Base-by-base conservation (phyloP, 495 filamentous ascomycete species). In the Penicillium odoratum region DNA sequence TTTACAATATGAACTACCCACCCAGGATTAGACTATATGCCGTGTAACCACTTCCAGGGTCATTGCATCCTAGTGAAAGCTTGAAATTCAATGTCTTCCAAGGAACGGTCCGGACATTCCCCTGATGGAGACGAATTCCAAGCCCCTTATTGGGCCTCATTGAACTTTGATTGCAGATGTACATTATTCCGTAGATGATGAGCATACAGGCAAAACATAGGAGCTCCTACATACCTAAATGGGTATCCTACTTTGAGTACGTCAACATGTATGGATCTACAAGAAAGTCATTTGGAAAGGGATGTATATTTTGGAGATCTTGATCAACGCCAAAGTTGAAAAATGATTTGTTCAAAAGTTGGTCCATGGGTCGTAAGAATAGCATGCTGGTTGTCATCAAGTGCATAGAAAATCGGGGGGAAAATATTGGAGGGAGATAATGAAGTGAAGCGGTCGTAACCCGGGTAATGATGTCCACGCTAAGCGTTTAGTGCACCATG, bases 401-500 rank as follows among this genome's bases (percentile, higher is more conserved):
- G 26, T 55, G 51, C 29, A 42, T 42, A 18, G 42, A 59, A 48
- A 53, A 15, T 38, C 18, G 53, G 34, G 34, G 51, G 16, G 50
- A 26, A 46, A 34, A 33, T 36, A 16, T 47, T 21, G 44, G 31
- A 47, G 46, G 28, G 46, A 45, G 34, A 10, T 44, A 25, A 45
- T n/a, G 40, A 11, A 51, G 33, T 18, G 7, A 26, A 31, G n/a
- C 33, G 7, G 38, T 48, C 46, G 25, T 48, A 33, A 31, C 46
- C 28, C 42, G 21, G 36, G 36, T 18, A 55, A 45, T 55, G 18
- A 11, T 26, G 18, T 15, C 6, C 11, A 28, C 31, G 45, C 47
- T 9, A 26, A 13, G 15, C 29, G 46, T 64, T 62, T 71, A 83
- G 69, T 83, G 81, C 42, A 80, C 81, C 81, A 82, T 81, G 5